These are phyloP conservation scores for Aspergillus steynii DNA, from an alignment of 495 filamentous ascomycete species.

Conservation along the genomic window DNA sequence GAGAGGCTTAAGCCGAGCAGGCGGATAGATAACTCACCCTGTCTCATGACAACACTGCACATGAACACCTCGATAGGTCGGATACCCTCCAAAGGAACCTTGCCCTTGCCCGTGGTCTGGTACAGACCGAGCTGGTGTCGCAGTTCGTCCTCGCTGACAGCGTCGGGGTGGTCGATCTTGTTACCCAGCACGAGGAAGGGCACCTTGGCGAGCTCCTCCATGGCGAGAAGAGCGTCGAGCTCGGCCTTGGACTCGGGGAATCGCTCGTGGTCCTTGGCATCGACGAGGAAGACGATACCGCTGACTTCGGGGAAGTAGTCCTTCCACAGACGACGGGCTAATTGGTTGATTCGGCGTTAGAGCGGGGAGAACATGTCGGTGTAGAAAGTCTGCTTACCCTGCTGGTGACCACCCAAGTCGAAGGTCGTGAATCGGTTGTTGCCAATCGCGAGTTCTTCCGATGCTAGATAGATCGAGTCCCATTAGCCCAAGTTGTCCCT, in stretches of 20 bases:
- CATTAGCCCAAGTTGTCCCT: conserved; percentile 2
- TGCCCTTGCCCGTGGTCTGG: conserved; percentile 98
- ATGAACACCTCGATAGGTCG: conserved; percentile 97
- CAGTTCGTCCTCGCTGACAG: conserved; percentile 91
- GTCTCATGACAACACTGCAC: conserved; percentile 97
- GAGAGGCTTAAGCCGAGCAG: neutral
- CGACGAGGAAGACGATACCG: conserved; percentile 96
- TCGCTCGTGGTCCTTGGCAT: conserved; percentile 94
- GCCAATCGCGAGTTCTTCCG: conserved; percentile 94
- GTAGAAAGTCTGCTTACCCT: conserved; percentile 58
- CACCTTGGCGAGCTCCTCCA: conserved; percentile 91
- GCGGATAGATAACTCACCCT: conserved; percentile 59
- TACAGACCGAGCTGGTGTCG: conserved; percentile 86
- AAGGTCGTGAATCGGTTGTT: conserved; percentile 98
- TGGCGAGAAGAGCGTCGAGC: conserved; percentile 87
- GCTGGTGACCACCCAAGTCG: conserved; percentile 94
- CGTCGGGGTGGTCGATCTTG: conserved; percentile 98
- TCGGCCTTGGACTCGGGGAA: conserved; percentile 93
- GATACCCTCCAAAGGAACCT: conserved; percentile 91
- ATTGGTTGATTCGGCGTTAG: conserved; percentile 4
- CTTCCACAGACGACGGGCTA: conserved; percentile 94
- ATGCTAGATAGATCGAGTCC: conserved; percentile 53
- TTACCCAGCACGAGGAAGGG: conserved; percentile 95
- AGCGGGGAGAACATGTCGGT: neutral
- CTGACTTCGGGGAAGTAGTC: conserved; percentile 99